Conservation (phyloP, 768 basidiomycete species). For the Cubamyces lactineus region DNA sequence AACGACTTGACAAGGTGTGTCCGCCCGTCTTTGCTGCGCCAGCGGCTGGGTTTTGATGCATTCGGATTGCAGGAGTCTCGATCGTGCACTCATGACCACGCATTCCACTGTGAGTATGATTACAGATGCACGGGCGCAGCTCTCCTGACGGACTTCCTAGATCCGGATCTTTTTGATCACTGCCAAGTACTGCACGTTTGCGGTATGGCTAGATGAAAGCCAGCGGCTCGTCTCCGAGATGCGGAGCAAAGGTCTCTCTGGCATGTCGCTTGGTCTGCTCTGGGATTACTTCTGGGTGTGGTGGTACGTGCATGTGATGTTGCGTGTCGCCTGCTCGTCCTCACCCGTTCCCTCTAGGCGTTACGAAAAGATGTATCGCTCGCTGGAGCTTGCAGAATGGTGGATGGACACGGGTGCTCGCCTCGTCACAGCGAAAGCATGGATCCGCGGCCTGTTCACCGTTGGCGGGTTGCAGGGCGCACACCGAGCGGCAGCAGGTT, state of each 20-base stretch:
- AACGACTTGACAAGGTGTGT: conserved; percentile 82
- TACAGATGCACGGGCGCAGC: not conserved
- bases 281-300: conserved; percentile 59
- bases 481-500: conserved; percentile 70
- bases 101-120: conserved; percentile 63
- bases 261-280: conserved; percentile 48
- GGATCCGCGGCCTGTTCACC: conserved; percentile 64
- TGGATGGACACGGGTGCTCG: conserved; percentile 67
- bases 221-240: conserved; percentile 42
- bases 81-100: conserved; percentile 86
- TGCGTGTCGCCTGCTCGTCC: not conserved
- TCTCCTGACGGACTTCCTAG: conserved; percentile 37
- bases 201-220: conserved; percentile 76
- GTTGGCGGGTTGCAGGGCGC: conserved; percentile 72
- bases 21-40: not conserved
- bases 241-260: conserved; percentile 48
- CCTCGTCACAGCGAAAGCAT: conserved; percentile 56
- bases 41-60: not conserved
- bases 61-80: conserved; percentile 63
- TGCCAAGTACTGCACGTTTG: conserved; percentile 82
- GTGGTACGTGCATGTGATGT: conserved; percentile 55
- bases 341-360: conserved; percentile 46
- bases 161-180: conserved; percentile 89
- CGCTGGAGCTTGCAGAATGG: conserved; percentile 57
- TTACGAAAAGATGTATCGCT: conserved; percentile 56